Conservation (phyloP, 331 rosid species). For the Ulmus americana region DNA sequence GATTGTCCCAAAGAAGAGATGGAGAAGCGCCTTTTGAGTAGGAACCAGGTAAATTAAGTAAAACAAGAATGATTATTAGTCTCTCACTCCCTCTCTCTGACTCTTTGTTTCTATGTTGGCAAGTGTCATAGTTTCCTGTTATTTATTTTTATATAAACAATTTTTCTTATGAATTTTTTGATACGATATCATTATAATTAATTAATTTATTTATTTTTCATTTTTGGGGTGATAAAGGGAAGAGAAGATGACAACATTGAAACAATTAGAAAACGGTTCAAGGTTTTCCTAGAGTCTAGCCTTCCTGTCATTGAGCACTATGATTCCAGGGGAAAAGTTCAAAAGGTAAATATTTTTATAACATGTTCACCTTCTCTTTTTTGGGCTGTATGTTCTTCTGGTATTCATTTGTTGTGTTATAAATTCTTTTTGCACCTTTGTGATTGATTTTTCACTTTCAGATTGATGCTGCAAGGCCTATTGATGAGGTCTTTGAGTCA, state of each 20-base stretch:
- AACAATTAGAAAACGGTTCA: conserved; percentile 88
- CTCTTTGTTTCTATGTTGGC: not conserved
- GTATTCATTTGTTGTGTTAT: not conserved
- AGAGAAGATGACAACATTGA: conserved; percentile 90
- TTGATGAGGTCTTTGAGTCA: conserved; percentile 71
- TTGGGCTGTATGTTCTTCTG: conserved; percentile 1
- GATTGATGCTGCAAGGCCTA: conserved; percentile 78
- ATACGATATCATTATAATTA: not conserved
- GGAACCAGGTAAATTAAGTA: conserved; percentile 62
- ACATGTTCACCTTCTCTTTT: not conserved
- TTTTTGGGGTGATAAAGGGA: conserved; percentile 47
- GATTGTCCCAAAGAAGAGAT: conserved; percentile 81
- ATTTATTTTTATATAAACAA: conserved; percentile 4
- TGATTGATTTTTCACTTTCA: conserved; percentile 29
- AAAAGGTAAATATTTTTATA: conserved; percentile 46
- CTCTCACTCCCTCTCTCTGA: not conserved
- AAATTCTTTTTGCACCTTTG: conserved; percentile 14
- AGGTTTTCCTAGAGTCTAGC: conserved; percentile 81
- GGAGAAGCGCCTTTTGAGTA: conserved; percentile 76
- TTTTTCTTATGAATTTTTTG: not conserved
- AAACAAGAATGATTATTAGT: not conserved
- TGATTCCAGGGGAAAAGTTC: conserved; percentile 68
- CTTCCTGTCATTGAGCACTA: conserved; percentile 76
- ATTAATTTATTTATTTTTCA: not conserved
- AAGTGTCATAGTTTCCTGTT: not conserved